Evolutionary conservation across 2,329 filamentous ascomycete species (phyloP).

Genomic region (Colletotrichum phormii): DNA sequence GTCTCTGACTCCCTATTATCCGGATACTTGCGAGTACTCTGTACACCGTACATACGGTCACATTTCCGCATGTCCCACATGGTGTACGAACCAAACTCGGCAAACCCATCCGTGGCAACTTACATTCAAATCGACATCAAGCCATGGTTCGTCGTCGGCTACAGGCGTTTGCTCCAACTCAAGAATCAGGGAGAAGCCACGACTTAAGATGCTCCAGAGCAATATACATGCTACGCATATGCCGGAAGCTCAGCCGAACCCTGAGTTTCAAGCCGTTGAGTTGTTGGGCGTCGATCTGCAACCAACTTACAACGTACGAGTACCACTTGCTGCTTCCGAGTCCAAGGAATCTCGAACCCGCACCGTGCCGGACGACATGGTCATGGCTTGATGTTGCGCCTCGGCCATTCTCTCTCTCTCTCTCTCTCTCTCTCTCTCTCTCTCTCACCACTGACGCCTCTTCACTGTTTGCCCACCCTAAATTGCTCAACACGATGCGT

Average conservation of each 20-base stretch:
- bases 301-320: neutral
- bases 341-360: neutral
- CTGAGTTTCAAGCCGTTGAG: neutral
- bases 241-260: constrained; percentile 29
- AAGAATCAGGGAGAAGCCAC: neutral
- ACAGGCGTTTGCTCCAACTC: neutral
- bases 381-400: neutral
- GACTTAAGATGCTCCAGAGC: neutral
- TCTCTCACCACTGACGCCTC: too few species aligned
- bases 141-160: neutral
- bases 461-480: neutral
- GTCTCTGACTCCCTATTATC: neutral
- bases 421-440: too few species aligned
- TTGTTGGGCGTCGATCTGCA: constrained; percentile 1
- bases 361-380: neutral
- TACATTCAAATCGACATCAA: neutral
- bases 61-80: neutral
- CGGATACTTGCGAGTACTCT: neutral
- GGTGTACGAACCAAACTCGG: neutral
- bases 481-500: neutral
- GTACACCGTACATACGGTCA: neutral
- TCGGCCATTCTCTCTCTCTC: neutral
- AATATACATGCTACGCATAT: constrained; percentile 20
- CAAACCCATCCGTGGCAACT: neutral
- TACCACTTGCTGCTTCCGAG: neutral